Conservation (phyloP, 1,284 basidiomycete genomes). For the Heterobasidion annosum region DNA sequence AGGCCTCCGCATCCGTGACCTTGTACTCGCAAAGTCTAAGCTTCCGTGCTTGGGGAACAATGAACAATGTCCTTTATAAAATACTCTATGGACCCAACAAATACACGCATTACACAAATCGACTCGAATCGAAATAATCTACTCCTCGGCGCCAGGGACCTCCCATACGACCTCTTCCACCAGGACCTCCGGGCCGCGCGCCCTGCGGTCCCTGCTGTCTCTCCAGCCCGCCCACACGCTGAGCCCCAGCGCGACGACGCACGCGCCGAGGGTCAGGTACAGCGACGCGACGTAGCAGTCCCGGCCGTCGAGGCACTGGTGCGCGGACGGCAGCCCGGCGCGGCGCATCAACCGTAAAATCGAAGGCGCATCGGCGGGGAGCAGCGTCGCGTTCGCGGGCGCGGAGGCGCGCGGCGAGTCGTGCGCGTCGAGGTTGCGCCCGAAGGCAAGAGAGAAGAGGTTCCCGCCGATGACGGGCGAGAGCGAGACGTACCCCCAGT, state of each 20-base stretch:
- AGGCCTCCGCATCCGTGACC: no score
- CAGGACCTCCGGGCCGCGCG: constrained; percentile 3
- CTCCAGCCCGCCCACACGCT: constrained; percentile 40
- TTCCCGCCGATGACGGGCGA: constrained; percentile 79
- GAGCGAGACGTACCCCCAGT: constrained; percentile 77
- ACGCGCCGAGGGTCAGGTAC: constrained; percentile 39
- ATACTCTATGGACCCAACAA: background rate
- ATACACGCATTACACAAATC: background rate
- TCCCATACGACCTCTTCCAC: constrained; percentile 19
- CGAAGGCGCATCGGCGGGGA: constrained; percentile 48
- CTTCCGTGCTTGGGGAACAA: no score
- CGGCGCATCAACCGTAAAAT: constrained; percentile 8
- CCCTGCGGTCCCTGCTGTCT: constrained; percentile 25
- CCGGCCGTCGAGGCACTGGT: constrained; percentile 40
- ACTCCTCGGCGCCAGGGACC: constrained; percentile 1
- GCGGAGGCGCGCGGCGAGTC: constrained; percentile 19
- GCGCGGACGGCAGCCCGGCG: constrained; percentile 8
- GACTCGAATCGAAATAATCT: background rate
- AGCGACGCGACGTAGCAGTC: constrained; percentile 45
- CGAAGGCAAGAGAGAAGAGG: constrained; percentile 79
- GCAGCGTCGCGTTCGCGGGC: constrained; percentile 32
- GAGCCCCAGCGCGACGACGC: constrained; percentile 35
- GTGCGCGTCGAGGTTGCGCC: constrained; percentile 70
- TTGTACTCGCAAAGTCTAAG: no score
- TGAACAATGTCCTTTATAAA: background rate